Conservation (phyloP, 1,284 basidiomycete species). For the Cutaneotrichosporon sp. region DNA sequence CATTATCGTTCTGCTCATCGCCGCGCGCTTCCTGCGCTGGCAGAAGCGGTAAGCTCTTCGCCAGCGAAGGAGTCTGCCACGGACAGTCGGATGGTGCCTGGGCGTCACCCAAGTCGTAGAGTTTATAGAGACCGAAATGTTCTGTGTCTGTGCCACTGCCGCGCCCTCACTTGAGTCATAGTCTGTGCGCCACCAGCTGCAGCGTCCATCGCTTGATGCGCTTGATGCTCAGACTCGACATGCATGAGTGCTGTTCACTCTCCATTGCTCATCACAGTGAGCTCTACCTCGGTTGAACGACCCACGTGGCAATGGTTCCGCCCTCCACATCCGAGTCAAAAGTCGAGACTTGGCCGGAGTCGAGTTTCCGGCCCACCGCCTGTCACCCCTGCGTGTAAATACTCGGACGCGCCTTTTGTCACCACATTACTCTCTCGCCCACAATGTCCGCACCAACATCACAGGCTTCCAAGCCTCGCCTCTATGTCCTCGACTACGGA, state of each 20-base stretch:
- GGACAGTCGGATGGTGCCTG: not conserved
- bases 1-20: constrained; percentile 67
- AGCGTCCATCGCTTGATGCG: too few species aligned
- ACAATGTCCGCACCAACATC: constrained; percentile 13
- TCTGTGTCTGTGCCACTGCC: not conserved
- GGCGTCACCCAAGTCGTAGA: not conserved
- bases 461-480: constrained; percentile 48
- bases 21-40: constrained; percentile 66
- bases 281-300: too few species aligned
- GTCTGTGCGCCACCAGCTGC: too few species aligned
- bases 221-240: too few species aligned
- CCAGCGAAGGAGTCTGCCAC: not conserved
- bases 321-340: not conserved
- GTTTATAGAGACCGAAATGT: not conserved
- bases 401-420: not conserved
- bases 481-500: constrained; percentile 93
- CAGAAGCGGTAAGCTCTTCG: constrained; percentile 32
- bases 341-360: not conserved
- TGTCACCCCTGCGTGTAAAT: not conserved
- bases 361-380: too few species aligned
- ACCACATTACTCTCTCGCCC: not conserved
- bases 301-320: not conserved
- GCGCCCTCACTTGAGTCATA: not conserved
- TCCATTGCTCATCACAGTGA: too few species aligned
- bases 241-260: too few species aligned